These are phyloP conservation scores for Oemleria cerasiformis DNA, from an alignment of 306 rosid genomes.

Conservation along the genomic window DNA sequence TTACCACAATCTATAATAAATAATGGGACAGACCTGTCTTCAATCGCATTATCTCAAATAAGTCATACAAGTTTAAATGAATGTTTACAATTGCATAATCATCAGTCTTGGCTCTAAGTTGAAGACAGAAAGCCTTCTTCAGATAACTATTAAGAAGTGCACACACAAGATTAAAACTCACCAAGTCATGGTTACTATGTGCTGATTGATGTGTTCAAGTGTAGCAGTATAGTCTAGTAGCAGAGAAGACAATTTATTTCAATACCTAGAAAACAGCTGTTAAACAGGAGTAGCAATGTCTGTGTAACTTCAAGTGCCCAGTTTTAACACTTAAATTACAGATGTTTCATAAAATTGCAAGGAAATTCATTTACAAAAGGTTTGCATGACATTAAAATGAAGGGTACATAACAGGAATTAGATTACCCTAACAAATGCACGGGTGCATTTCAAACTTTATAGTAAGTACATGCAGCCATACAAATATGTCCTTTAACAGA, in stretches of 20 bases:
- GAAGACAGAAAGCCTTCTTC: background rate
- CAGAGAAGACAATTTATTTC: background rate
- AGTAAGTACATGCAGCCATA: constrained; percentile 12
- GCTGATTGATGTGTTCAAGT: background rate
- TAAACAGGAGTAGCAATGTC: background rate
- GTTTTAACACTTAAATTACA: background rate
- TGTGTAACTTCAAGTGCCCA: background rate
- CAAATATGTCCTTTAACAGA: constrained; percentile 5
- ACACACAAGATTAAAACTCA: background rate
- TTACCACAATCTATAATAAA: background rate
- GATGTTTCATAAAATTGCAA: background rate
- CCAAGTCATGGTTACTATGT: background rate
- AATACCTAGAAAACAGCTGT: background rate
- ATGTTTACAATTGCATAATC: constrained; percentile 10
- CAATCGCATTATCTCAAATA: background rate
- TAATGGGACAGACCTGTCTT: background rate
- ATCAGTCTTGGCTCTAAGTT: constrained; percentile 7
- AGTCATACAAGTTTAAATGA: background rate
- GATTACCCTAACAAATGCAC: constrained; percentile 11
- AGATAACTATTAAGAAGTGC: background rate
- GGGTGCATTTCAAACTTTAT: constrained; percentile 22
- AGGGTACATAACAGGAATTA: constrained; percentile 8
- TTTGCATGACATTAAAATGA: constrained; percentile 6
- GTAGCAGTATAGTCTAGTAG: background rate
- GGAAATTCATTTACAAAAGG: background rate